Base-by-base conservation (phyloP, 2,329 filamentous ascomycete species). In the Anisogramma anomala region DNA sequence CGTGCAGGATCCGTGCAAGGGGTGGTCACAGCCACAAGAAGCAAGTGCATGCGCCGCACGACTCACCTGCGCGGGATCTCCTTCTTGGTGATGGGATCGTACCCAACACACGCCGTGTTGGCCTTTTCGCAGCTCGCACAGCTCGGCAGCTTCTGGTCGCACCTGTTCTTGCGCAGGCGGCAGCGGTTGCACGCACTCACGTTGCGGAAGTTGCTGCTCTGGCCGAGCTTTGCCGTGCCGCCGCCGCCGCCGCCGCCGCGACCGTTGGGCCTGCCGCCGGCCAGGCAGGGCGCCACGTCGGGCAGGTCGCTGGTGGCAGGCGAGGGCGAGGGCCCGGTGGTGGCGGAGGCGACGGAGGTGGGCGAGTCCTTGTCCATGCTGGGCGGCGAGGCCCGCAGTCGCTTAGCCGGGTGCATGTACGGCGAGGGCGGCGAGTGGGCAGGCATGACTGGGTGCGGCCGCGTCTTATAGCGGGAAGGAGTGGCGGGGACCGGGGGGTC, bases 161-260 rank as follows among this genome's bases (percentile, higher is more conserved):
- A 96, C 39, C 87, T 74, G 58, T 95, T 96, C 69, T 96, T 96
- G 55, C 89, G 77, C 58, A 93, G 66, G 33, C 89, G 77, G 61
- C 89, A 96, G 30, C 87, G 77, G 65, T 95, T 94, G 64, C 89
- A 96, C 42, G 89, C 89, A 59, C 84, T 93, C 49, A 96, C 89
- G 59, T 88, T 89, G 53, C 84, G 79, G 55, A 89, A 89, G 50
- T 70, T 79, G 58, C 70, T 77, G 58, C 73, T 76, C 58, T 77
- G 72, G 8, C 70, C 70, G 11, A 65, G 59, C 53, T 73, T 76
- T 28, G 54, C 55, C 32, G 48, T 45, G n/a, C 50, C 50, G 13
- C 50, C 53, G 39, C 46, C 47, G 37, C 56, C 55, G 38, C 52
- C 53, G 41, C 55, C 50, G 18, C 53, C 46, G 36, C 57, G 50